These are phyloP conservation scores for Adenanthera pavonina DNA, from an alignment of 306 rosid species.

Conservation along the genomic window DNA sequence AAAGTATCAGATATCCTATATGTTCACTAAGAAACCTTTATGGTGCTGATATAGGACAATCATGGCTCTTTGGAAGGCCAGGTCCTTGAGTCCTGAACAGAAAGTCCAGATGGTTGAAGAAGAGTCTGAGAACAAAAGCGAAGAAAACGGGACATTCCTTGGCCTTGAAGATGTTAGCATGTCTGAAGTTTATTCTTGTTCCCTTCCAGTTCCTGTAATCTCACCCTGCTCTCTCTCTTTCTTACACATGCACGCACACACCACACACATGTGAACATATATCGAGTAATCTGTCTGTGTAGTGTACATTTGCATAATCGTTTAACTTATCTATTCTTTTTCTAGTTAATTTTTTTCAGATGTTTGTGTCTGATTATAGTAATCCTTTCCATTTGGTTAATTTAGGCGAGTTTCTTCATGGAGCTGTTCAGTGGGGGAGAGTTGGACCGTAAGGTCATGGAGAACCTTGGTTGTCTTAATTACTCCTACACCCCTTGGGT, in stretches of 20 bases:
- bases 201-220: conserved; percentile 71
- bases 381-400: conserved; percentile 33
- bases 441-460: conserved; percentile 82
- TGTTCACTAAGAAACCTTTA: conserved; percentile 40
- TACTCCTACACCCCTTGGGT: conserved; percentile 92
- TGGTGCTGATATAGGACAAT: conserved; percentile 72
- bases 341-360: conserved; percentile 1
- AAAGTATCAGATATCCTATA: conserved; percentile 27
- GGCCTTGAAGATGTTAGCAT: conserved; percentile 81
- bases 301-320: background rate
- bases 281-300: conserved; percentile 4
- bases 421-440: conserved; percentile 86
- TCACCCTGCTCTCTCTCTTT: conserved; percentile 38
- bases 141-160: conserved; percentile 74
- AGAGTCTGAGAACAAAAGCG: conserved; percentile 79
- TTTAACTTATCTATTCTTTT: conserved; percentile 24
- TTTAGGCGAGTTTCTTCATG: conserved; percentile 72
- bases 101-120: conserved; percentile 85
- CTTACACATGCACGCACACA: conserved; percentile 12
- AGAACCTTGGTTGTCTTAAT: conserved; percentile 78
- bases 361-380: conserved; percentile 26
- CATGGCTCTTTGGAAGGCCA: conserved; percentile 97
- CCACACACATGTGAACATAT: background rate
- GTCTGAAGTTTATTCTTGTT: conserved; percentile 79
- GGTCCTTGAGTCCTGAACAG: conserved; percentile 97